These are phyloP conservation scores for Ganoderma sinense DNA, from an alignment of 1,284 basidiomycete species.

Conservation along the genomic window DNA sequence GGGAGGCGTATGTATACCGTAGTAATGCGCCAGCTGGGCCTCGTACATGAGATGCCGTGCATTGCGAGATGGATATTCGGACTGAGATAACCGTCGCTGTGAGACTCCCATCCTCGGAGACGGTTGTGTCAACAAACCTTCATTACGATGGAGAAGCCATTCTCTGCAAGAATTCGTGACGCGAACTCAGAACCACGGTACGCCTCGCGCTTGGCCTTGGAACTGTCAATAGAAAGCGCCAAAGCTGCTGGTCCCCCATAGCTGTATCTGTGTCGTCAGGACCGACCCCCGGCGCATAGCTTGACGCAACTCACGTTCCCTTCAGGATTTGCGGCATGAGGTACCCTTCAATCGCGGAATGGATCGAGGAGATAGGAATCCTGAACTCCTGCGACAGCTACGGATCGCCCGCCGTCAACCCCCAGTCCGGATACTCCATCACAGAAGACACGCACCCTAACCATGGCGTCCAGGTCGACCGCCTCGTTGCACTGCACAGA, in stretches of 20 bases:
- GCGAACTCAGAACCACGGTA: constrained; percentile 89
- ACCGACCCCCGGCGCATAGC: neutral
- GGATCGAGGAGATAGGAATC: constrained; percentile 84
- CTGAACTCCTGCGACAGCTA: constrained; percentile 82
- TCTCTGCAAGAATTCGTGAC: constrained; percentile 78
- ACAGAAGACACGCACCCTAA: constrained; percentile 57
- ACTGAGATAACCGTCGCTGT: constrained; percentile 46
- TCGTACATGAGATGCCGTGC: constrained; percentile 85
- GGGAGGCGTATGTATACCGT: constrained; percentile 42
- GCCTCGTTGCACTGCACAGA: constrained; percentile 73
- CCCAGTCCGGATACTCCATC: neutral
- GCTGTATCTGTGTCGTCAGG: constrained; percentile 37
- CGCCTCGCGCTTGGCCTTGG: constrained; percentile 83
- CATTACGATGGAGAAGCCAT: constrained; percentile 80
- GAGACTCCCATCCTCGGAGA: neutral
- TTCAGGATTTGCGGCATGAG: constrained; percentile 84
- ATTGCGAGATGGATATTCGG: constrained; percentile 76
- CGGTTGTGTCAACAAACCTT: constrained; percentile 57
- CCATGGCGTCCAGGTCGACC: constrained; percentile 57
- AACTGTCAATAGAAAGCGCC: constrained; percentile 76
- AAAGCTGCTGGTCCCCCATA: constrained; percentile 65
- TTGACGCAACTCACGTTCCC: constrained; percentile 56
- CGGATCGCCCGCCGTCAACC: neutral
- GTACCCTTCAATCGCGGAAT: constrained; percentile 89
- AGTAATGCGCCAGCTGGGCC: constrained; percentile 90